A percentile compares a stretch with the other conserved stretches of the same genome.
Evolutionary conservation across 495 filamentous ascomycete genomes (phyloP).

Genomic region (Neurospora discreta): DNA sequence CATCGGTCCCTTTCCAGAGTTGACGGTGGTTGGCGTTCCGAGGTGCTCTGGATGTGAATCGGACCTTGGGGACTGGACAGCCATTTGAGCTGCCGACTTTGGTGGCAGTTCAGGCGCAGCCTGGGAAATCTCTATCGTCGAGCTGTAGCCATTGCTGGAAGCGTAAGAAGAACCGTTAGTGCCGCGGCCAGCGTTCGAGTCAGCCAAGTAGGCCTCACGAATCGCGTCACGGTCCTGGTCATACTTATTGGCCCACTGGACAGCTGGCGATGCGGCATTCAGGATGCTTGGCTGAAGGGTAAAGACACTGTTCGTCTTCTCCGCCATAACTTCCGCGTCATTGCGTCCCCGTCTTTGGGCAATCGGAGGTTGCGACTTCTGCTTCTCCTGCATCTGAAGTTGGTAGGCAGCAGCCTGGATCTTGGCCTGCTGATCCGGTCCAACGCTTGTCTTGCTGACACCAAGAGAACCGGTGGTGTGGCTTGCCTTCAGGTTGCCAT

Average conservation of each 20-base stretch:
- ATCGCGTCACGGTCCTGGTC: slow-evolving; percentile 64
- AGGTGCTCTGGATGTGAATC: neutral
- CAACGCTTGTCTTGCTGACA: slow-evolving; percentile 79
- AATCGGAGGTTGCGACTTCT: slow-evolving; percentile 39
- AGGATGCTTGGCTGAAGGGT: slow-evolving; percentile 80
- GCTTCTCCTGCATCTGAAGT: slow-evolving; percentile 52
- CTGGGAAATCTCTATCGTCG: slow-evolving; percentile 18
- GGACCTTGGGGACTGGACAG: neutral
- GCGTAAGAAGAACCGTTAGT: slow-evolving; percentile 18
- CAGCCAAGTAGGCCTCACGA: slow-evolving; percentile 66
- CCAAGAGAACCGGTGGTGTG: slow-evolving; percentile 30
- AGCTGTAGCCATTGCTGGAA: slow-evolving; percentile 14
- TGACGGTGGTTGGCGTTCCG: neutral
- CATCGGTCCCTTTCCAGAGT: neutral
- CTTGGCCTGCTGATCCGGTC: slow-evolving; percentile 80
- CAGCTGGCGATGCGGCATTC: slow-evolving; percentile 78
- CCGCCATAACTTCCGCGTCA: slow-evolving; percentile 43
- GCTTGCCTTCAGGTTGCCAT: slow-evolving; percentile 17
- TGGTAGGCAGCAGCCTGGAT: slow-evolving; percentile 83
- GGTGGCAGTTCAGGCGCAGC: slow-evolving; percentile 23
- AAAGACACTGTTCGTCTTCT: slow-evolving; percentile 84
- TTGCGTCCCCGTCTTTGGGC: slow-evolving; percentile 36
- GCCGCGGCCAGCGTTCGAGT: slow-evolving; percentile 59
- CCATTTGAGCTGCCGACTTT: slow-evolving; percentile 17
- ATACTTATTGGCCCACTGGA: slow-evolving; percentile 90